Evolutionary conservation across 805 yeast genomes (phyloP).

Genomic region (Debaryomyces castellii): DNA sequence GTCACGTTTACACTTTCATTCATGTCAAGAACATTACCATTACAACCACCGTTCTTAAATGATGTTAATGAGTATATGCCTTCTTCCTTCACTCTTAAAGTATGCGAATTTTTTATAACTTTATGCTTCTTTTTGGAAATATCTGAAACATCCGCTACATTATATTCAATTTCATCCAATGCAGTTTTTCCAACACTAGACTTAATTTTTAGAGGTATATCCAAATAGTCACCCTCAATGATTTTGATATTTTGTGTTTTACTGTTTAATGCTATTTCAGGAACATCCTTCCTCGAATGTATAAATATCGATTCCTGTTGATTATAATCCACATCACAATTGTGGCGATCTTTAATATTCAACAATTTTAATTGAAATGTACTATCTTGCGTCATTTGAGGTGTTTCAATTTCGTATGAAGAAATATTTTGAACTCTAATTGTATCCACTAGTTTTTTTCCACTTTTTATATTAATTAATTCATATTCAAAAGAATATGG

Average conservation of each 20-base stretch:
- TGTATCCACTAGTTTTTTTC: slow-evolving; percentile 16
- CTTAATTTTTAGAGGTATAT: slow-evolving; percentile 52
- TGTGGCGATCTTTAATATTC: slow-evolving; percentile 70
- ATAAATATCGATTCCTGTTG: slow-evolving; percentile 55
- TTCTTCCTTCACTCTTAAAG: slow-evolving; percentile 31
- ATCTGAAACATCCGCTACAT: slow-evolving; percentile 14
- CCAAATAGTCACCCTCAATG: slow-evolving; percentile 60
- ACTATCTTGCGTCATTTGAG: slow-evolving; percentile 65
- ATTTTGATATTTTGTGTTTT: slow-evolving; percentile 32
- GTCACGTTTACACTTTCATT: slow-evolving; percentile 19
- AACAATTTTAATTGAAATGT: slow-evolving; percentile 63
- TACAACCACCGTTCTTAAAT: slow-evolving; percentile 45
- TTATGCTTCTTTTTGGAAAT: slow-evolving; percentile 2
- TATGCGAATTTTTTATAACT: slow-evolving; percentile 14
- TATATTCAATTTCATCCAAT: slow-evolving; percentile 34
- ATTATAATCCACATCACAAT: slow-evolving; percentile 72
- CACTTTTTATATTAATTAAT: slow-evolving; percentile 46
- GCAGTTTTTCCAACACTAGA: slow-evolving; percentile 29
- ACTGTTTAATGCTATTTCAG: slow-evolving; percentile 41
- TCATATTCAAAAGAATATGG: slow-evolving; percentile 77
- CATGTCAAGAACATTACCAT: slow-evolving; percentile 32
- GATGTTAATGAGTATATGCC: slow-evolving; percentile 43
- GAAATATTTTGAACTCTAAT: slow-evolving; percentile 37
- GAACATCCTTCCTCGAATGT: slow-evolving; percentile 69
- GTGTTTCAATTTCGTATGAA: slow-evolving; percentile 48